These are phyloP conservation scores for Blastocystis sp. DNA, from an alignment of 352 stramenopile genomes.

Conservation along the genomic window DNA sequence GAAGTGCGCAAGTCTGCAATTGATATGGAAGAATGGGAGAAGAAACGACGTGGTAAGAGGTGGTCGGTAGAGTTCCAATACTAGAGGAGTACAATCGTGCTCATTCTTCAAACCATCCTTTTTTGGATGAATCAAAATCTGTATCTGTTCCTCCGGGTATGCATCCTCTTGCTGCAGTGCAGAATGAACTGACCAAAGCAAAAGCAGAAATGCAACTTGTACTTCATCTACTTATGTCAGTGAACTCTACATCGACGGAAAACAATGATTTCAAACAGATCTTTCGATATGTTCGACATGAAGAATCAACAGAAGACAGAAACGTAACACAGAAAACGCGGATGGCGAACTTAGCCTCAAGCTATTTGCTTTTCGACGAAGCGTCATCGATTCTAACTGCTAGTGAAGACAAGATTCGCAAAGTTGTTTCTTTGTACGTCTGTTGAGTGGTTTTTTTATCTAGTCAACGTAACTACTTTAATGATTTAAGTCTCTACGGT, in stretches of 20 bases:
- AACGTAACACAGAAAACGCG: neutral
- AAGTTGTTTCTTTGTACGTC: neutral
- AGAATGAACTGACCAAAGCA: neutral
- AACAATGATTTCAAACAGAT: neutral
- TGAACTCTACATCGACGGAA: neutral
- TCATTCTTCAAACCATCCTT: slow-evolving; percentile 7
- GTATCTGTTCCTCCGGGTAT: neutral
- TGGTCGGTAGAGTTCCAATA: neutral
- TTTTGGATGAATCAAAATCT: neutral
- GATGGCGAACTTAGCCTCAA: slow-evolving; percentile 14
- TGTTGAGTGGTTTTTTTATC: neutral
- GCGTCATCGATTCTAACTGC: neutral
- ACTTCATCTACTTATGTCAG: neutral
- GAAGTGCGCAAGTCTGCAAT: slow-evolving; percentile 57
- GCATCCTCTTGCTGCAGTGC: slow-evolving; percentile 4
- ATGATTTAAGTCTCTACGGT: slow-evolving; percentile 17
- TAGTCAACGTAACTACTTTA: slow-evolving; percentile 60
- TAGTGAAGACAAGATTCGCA: neutral
- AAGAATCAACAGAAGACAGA: neutral
- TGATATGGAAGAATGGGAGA: slow-evolving; percentile 62
- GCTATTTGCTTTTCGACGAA: slow-evolving; percentile 48
- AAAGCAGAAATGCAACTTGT: slow-evolving; percentile 14
- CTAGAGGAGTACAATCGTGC: slow-evolving; percentile 24
- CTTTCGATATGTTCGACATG: neutral
- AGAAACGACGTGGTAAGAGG: slow-evolving; percentile 1